Conservation (phyloP, 441 rosid species). For the Populus hybrid region DNA sequence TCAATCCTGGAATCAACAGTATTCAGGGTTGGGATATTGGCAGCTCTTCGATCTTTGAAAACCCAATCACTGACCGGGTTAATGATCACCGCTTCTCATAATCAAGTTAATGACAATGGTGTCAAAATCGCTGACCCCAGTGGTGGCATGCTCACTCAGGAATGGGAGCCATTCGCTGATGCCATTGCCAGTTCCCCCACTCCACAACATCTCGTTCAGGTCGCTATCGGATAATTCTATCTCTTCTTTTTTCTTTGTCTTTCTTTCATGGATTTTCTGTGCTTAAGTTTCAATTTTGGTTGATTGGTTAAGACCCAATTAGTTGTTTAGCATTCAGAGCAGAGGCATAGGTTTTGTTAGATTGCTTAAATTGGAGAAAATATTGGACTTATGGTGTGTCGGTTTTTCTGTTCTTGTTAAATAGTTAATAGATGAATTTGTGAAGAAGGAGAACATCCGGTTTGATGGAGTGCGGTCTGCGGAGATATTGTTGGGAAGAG, state of each 20-base stretch:
- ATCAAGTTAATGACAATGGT: slow-evolving; percentile 73
- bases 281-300: neutral
- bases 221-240: slow-evolving; percentile 11
- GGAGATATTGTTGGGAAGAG: slow-evolving; percentile 77
- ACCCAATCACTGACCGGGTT: slow-evolving; percentile 64
- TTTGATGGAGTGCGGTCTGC: slow-evolving; percentile 45
- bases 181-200: slow-evolving; percentile 68
- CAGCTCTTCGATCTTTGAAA: slow-evolving; percentile 78
- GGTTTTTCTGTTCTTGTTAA: neutral
- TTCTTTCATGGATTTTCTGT: neutral
- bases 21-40: slow-evolving; percentile 71
- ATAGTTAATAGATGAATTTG: slow-evolving; percentile 60
- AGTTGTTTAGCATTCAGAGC: neutral
- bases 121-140: slow-evolving; percentile 80
- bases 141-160: slow-evolving; percentile 87
- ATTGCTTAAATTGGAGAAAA: neutral
- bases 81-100: slow-evolving; percentile 96
- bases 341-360: neutral
- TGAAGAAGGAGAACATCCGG: slow-evolving; percentile 53
- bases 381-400: neutral
- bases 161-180: slow-evolving; percentile 94
- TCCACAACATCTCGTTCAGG: slow-evolving; percentile 47
- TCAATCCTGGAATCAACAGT: slow-evolving; percentile 68
- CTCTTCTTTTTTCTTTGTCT: neutral
- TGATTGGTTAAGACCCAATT: neutral